Conservation (phyloP, 2,329 filamentous ascomycete species). For the Tolypocladium guangdongense region DNA sequence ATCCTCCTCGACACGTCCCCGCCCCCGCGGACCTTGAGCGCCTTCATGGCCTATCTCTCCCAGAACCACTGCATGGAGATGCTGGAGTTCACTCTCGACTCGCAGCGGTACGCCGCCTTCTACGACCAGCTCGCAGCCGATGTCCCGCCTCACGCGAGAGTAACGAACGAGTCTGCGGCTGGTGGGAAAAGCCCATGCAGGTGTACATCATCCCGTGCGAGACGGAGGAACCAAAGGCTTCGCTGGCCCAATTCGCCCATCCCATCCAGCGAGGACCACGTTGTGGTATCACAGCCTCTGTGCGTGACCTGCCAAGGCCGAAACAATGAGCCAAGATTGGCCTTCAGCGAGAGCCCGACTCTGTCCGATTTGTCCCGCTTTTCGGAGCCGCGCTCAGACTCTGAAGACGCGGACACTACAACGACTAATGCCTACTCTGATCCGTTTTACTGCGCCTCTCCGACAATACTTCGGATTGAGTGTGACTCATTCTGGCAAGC, state of each 20-base stretch:
- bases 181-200: slow-evolving; percentile 82
- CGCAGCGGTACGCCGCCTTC: slow-evolving; percentile 66
- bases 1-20: slow-evolving; percentile 79
- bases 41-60: slow-evolving; percentile 93
- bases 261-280: neutral
- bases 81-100: slow-evolving; percentile 91
- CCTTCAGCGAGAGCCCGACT: neutral
- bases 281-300: neutral
- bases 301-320: neutral
- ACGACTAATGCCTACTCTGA: too few species aligned
- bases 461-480: too few species aligned
- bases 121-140: slow-evolving; percentile 33
- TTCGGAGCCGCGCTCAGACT: neutral
- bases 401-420: neutral
- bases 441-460: too few species aligned
- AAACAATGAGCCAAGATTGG: too few species aligned
- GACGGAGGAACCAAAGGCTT: neutral
- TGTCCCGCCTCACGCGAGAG: slow-evolving; percentile 27
- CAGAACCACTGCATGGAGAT: slow-evolving; percentile 97
- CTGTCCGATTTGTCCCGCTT: neutral
- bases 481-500: too few species aligned
- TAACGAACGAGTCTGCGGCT: slow-evolving; percentile 58
- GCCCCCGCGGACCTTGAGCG: slow-evolving; percentile 79
- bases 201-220: slow-evolving; percentile 76
- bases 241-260: neutral